Base-by-base conservation (phyloP, 2,329 filamentous ascomycete genomes). In the Penicillium occitanis region DNA sequence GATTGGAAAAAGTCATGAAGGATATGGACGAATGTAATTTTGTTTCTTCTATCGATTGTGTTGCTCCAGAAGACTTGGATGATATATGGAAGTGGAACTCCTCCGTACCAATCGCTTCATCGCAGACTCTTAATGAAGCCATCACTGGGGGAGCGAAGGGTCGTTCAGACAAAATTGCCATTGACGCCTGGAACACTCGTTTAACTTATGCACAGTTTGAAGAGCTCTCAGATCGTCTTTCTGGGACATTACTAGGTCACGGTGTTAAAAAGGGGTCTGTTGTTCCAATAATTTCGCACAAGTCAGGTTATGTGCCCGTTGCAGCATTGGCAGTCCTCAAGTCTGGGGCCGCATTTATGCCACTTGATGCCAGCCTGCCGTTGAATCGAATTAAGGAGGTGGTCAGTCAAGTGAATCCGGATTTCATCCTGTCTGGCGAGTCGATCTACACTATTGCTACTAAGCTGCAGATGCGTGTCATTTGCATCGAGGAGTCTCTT, bases 251-350 rank as follows among this genome's bases (percentile, higher is more conserved):
- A 25, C 3, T 50, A 5, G 19, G 22, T 14, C 46, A 50, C 11
- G 46, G 46, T 25, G 22, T 50, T 25, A 14, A 11, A 14, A 11
- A 25, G 14, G 46, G 46, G 4, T 28, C 46, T 5, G 11, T 50
- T 14, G 22, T 50, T 50, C 46, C 46, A 10, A 44, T 64, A n/a
- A 19, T 57, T 13, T 64, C 55, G 4, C 13, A 7, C 11, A 64
- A 64, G n/a, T 64, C 63, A 17, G 42, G 51, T 19, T 64, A 48
- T 33, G 44, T 59, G 19, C 51, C 63, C 30, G 40, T 64, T 40
- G 63, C 63, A n/a, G 55, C 44, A 10, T 37, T 64, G 14, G 63
- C 50, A 30, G 13, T 64, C 30, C 51, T 64, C 30, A 58, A 48
- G 35, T 25, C 51, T 22, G 63, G 63, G 8, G 63, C 50, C 17